Base-by-base conservation (phyloP, 345 rosid genomes). In the Pseudoturritis turrita region DNA sequence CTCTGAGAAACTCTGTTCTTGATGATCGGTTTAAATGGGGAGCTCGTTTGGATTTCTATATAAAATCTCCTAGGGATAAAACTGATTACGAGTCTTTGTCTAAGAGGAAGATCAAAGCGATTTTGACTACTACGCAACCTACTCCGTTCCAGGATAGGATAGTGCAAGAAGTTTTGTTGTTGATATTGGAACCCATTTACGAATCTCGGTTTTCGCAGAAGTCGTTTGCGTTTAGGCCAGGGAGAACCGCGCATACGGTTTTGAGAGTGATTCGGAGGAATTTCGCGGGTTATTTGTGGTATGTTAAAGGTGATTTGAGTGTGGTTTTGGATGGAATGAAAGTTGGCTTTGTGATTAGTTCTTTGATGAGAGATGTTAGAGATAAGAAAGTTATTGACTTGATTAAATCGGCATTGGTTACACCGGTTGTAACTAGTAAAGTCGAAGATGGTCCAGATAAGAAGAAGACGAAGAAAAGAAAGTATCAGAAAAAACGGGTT, bases 21-120 rank as follows among this genome's bases (percentile, higher is more conserved):
- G 99, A 95, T 81, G 82, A 81, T 73, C 86, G 96, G 81, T 95
- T 89, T 73, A 89, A 84, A 75, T 95, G 96, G 98, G 99, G 99
- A 49, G 86, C 99, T 57, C 88, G 99, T 81, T 78, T 95, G 69
- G 82, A 91, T 45, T 95, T 91, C 67, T 87, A 83, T 62, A 85
- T 95, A 4, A 91, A 88, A 81, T 95, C 99, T 9, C 99, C 98
- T 0, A 88, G 80, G 61, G 98, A 95, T 70, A 95, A 86, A 81
- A 95, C 91, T 0, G 92, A 95, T 51, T 95, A 95, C 46, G 87
- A 81, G 75, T 86, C 96, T 3, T 76, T 95, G 65, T 95, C 99
- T 0, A 92, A 91, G 86, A 81, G 98, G 86, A 95, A 91, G 88
- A 95, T 95, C 62, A 95, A 76, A 87, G 88, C 92, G 0, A 81